Evolutionary conservation across 2,329 filamentous ascomycete species (phyloP).

Genomic region (Leptodontidium sp.): DNA sequence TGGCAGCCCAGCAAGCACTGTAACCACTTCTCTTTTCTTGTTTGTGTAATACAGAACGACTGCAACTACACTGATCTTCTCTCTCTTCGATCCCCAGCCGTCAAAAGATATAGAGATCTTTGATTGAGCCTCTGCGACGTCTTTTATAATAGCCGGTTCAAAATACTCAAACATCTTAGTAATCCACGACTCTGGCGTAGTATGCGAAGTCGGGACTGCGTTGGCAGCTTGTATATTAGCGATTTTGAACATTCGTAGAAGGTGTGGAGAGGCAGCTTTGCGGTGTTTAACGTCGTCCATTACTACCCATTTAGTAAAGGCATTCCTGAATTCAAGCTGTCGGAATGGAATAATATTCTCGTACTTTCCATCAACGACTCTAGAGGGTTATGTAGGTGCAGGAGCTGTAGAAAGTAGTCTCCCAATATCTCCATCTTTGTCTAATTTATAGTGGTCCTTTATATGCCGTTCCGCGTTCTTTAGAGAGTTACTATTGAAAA

Average conservation of each 20-base stretch:
- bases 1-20: neutral
- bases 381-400: neutral
- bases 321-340: neutral
- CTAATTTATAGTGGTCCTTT: neutral
- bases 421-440: neutral
- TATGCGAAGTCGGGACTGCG: neutral
- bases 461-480: neutral
- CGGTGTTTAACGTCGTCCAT: neutral
- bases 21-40: neutral
- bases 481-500: too few relatives aligned
- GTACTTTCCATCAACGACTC: neutral
- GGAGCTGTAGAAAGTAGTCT: neutral
- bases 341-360: neutral
- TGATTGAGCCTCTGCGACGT: neutral
- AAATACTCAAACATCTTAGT: neutral
- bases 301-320: neutral
- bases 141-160: neutral
- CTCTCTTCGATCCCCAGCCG: neutral
- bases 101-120: neutral
- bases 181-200: neutral
- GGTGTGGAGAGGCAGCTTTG: neutral
- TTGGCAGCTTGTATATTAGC: neutral
- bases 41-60: neutral
- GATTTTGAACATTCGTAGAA: neutral
- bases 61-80: neutral